These are phyloP conservation scores for Kluyveromyces lactis DNA, from an alignment of 805 yeast species.

Conservation along the genomic window DNA sequence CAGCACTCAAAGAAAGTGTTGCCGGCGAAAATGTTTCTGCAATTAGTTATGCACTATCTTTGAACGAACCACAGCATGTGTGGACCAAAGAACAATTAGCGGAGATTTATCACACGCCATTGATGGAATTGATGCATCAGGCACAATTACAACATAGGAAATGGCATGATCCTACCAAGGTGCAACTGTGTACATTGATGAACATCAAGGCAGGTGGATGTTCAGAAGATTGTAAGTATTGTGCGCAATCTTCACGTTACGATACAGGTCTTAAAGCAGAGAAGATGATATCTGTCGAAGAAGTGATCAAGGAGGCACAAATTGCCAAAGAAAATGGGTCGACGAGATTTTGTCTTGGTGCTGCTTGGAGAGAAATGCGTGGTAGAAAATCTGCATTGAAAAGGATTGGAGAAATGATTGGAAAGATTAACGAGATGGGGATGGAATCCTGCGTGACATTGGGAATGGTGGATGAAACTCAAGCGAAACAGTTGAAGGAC, in stretches of 20 bases:
- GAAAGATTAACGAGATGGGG: conserved; percentile 51
- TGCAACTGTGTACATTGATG: conserved; percentile 68
- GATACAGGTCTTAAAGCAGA: conserved; percentile 67
- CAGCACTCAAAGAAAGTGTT: no score
- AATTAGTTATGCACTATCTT: conserved; percentile 24
- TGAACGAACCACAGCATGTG: conserved; percentile 25
- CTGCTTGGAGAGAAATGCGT: conserved; percentile 82
- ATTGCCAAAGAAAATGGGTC: conserved; percentile 63
- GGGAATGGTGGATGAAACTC: conserved; percentile 68
- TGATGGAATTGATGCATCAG: conserved; percentile 48
- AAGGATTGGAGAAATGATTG: conserved; percentile 57
- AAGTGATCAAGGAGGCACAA: conserved; percentile 55
- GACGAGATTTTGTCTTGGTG: conserved; percentile 78
- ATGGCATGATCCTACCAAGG: conserved; percentile 59
- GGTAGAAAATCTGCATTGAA: conserved; percentile 64
- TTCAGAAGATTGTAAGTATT: conserved; percentile 73
- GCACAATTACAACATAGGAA: conserved; percentile 62
- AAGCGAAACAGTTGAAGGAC: conserved; percentile 49
- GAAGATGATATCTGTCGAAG: conserved; percentile 50
- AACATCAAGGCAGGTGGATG: conserved; percentile 77
- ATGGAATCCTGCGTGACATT: conserved; percentile 76
- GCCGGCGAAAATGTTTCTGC: conserved; percentile 1
- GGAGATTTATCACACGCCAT: conserved; percentile 56
- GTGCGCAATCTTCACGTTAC: conserved; percentile 66
- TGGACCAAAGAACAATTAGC: conserved; percentile 59